A percentile compares a stretch with the other conserved stretches of the same genome.
Evolutionary conservation across 2,329 filamentous ascomycete genomes (phyloP).

Genomic region (Reticulascus tulasneorum): DNA sequence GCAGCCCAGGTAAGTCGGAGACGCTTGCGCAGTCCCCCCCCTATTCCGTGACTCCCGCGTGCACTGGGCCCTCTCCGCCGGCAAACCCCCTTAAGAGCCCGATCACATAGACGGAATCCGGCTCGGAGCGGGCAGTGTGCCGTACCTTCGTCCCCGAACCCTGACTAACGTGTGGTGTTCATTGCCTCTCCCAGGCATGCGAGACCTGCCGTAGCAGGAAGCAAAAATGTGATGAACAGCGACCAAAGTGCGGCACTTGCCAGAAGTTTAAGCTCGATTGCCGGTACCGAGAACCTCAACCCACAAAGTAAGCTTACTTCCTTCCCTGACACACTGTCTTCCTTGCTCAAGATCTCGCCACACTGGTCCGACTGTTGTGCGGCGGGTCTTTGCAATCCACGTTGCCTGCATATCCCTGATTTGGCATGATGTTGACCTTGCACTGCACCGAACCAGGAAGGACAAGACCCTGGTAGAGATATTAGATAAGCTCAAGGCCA

Average conservation of each 20-base stretch:
- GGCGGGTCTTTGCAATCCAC: too few relatives aligned
- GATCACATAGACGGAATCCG: too few relatives aligned
- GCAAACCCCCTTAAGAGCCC: too few relatives aligned
- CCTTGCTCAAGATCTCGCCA: neutral
- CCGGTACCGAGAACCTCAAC: constrained; percentile 55
- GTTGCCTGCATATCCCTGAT: too few relatives aligned
- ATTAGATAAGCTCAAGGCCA: constrained; percentile 48
- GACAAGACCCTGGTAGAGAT: constrained; percentile 61
- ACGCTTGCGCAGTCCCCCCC: neutral
- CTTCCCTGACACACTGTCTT: neutral
- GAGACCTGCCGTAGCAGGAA: constrained; percentile 58
- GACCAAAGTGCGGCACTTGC: constrained; percentile 59
- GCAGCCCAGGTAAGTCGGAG: constrained; percentile 30
- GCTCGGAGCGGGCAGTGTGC: too few relatives aligned
- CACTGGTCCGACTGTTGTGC: neutral
- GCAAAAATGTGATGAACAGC: constrained; percentile 60
- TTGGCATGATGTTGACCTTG: too few relatives aligned
- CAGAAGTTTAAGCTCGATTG: constrained; percentile 54
- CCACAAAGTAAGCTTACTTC: constrained; percentile 52
- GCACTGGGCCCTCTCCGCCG: too few relatives aligned
- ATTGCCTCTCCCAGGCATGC: constrained; percentile 41
- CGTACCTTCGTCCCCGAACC: too few relatives aligned
- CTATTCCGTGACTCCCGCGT: neutral
- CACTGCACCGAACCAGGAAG: too few relatives aligned
- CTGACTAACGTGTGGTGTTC: neutral